Conservation (phyloP, 345 rosid genomes). For the thale cress (Arabidopsis thaliana) region TAIR10.1 NC_003074.8:6270001-6270500, state of each 20-base stretch:
- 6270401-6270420: not conserved
- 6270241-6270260: slow-evolving; percentile 16
- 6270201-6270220: slow-evolving; percentile 29
- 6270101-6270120: not conserved
- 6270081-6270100: slow-evolving; percentile 38
- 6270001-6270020: slow-evolving; percentile 36
- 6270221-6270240: not conserved
- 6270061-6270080: slow-evolving; percentile 12
- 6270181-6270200: slow-evolving; percentile 23
- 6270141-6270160: not conserved
- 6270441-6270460: not conserved
- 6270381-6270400: slow-evolving; percentile 1
- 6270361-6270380: slow-evolving; percentile 14
- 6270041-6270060: slow-evolving; percentile 19
- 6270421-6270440: not conserved
- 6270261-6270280: not conserved
- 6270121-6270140: slow-evolving; percentile 10
- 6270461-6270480: not conserved
- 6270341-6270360: not conserved
- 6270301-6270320: slow-evolving; percentile 1
- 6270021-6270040: slow-evolving; percentile 35
- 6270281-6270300: not conserved
- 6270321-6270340: not conserved
- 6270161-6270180: slow-evolving; percentile 2
- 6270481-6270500: not conserved